phyloP scores from a whole-genome alignment of 225 moss, liverwort and hornwort genomes.

The Climacium dendroides region DNA sequence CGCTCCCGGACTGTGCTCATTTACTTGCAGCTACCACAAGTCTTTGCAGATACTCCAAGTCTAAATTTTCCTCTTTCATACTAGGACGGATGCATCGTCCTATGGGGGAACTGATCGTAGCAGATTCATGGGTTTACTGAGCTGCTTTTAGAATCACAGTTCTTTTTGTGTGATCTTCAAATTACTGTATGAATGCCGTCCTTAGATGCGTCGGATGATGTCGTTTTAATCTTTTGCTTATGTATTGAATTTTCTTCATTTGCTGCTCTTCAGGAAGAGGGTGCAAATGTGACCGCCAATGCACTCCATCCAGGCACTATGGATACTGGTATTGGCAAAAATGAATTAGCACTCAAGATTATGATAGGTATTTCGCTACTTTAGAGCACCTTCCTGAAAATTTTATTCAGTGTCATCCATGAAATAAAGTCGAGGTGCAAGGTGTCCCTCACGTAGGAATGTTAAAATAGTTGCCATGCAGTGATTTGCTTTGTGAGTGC shows the following conservation, averaged over 20 bases:
- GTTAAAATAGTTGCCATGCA: not conserved
- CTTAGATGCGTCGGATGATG: not conserved
- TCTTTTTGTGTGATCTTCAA: not conserved
- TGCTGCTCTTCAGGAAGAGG: slow-evolving; percentile 17
- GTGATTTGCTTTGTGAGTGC: not conserved
- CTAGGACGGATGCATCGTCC: not conserved
- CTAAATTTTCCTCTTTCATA: not conserved
- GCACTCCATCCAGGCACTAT: slow-evolving; percentile 33
- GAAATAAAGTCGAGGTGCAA: not conserved
- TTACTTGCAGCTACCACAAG: no score
- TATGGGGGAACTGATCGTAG: not conserved
- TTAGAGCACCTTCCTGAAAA: not conserved
- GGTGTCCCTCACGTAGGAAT: not conserved
- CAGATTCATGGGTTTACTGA: not conserved
- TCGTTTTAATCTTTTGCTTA: not conserved
- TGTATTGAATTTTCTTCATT: not conserved
- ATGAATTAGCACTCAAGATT: not conserved
- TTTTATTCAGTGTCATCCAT: not conserved
- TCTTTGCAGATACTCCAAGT: no score
- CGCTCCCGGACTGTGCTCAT: not conserved
- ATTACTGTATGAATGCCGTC: not conserved
- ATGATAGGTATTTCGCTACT: not conserved
- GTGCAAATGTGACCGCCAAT: slow-evolving; percentile 36
- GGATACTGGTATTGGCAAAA: slow-evolving; percentile 19
- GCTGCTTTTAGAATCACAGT: not conserved